Percentiles rank a stretch among this genome's conserved stretches.
These are phyloP conservation scores for Allium sativum DNA, from an alignment of 106 monocot genomes.

Conservation along the genomic window DNA sequence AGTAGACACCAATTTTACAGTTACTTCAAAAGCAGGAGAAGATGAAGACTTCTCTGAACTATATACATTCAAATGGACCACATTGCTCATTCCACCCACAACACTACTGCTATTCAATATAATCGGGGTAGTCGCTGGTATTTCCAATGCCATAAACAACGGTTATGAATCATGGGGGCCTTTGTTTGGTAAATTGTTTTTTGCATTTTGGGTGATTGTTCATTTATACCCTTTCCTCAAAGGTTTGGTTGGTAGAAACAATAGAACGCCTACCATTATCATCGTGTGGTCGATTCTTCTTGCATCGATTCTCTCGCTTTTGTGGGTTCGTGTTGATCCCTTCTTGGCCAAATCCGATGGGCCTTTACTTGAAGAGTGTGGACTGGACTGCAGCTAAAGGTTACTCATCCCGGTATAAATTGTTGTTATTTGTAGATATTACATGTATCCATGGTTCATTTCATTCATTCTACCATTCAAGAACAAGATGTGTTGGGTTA, in stretches of 20 bases:
- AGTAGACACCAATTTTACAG: constrained; percentile 73
- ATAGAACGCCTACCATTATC: constrained; percentile 72
- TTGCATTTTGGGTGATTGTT: constrained; percentile 80
- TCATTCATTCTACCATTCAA: background rate
- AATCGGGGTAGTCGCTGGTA: constrained; percentile 69
- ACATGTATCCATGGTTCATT: background rate
- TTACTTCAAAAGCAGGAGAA: constrained; percentile 45
- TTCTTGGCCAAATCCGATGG: constrained; percentile 62
- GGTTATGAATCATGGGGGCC: constrained; percentile 86
- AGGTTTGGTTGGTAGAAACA: constrained; percentile 62
- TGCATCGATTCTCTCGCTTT: constrained; percentile 68
- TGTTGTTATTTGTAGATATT: constrained; percentile 17
- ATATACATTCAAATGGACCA: constrained; percentile 75
- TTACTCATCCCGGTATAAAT: background rate
- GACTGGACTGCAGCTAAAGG: constrained; percentile 49
- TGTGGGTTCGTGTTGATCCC: constrained; percentile 72
- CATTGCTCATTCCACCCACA: constrained; percentile 68
- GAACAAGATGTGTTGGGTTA: no score
- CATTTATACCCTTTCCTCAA: constrained; percentile 82
- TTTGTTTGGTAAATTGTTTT: constrained; percentile 65
- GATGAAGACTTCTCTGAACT: constrained; percentile 69
- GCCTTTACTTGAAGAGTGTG: constrained; percentile 53
- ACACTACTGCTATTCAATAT: constrained; percentile 57
- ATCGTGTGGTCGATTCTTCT: constrained; percentile 87
- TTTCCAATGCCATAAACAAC: constrained; percentile 82